A percentile compares a stretch with the other conserved stretches of the same genome.
These are phyloP conservation scores for Podila clonocystis DNA, from an alignment of 192 early-diverging fungal species.

Conservation along the genomic window DNA sequence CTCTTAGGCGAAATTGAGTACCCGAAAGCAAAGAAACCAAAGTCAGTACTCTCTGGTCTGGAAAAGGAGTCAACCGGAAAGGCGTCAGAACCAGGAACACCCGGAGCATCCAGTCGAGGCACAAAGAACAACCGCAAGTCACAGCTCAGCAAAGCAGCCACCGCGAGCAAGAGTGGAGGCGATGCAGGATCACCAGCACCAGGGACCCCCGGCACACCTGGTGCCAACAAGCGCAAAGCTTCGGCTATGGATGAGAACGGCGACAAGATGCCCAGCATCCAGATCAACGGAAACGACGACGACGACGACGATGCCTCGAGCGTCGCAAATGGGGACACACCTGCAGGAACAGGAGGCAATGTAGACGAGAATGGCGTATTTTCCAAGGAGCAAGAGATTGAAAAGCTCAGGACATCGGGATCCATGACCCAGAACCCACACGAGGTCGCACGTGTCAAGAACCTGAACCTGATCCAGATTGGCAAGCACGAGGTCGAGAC, in stretches of 20 bases:
- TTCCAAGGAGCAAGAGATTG: slow-evolving; percentile 96
- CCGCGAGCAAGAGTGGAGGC: slow-evolving; percentile 59
- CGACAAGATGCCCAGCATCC: slow-evolving; percentile 12
- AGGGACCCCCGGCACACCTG: slow-evolving; percentile 55
- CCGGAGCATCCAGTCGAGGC: slow-evolving; percentile 23
- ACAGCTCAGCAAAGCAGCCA: slow-evolving; percentile 52
- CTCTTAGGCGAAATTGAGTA: slow-evolving; percentile 75
- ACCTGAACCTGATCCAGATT: slow-evolving; percentile 92
- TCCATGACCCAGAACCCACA: slow-evolving; percentile 98
- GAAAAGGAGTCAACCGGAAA: slow-evolving; percentile 48
- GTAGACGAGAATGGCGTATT: slow-evolving; percentile 56
- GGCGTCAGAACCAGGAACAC: slow-evolving; percentile 54
- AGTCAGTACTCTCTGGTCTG: slow-evolving; percentile 36
- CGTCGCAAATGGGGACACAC: not conserved
- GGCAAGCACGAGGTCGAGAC: slow-evolving; percentile 92
- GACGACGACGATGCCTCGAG: slow-evolving; percentile 1
- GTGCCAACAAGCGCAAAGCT: slow-evolving; percentile 49
- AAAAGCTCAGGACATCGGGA: slow-evolving; percentile 90
- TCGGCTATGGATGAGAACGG: slow-evolving; percentile 35
- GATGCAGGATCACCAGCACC: slow-evolving; percentile 32
- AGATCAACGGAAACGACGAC: slow-evolving; percentile 15
- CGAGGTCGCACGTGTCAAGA: slow-evolving; percentile 95
- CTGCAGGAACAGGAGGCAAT: not conserved
- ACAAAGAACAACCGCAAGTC: slow-evolving; percentile 44
- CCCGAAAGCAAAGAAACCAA: slow-evolving; percentile 72